A percentile compares a stretch with the other conserved stretches of the same genome.
These are phyloP conservation scores for Crithidia bombi DNA, from an alignment of 208 protist genomes.

Conservation along the genomic window DNA sequence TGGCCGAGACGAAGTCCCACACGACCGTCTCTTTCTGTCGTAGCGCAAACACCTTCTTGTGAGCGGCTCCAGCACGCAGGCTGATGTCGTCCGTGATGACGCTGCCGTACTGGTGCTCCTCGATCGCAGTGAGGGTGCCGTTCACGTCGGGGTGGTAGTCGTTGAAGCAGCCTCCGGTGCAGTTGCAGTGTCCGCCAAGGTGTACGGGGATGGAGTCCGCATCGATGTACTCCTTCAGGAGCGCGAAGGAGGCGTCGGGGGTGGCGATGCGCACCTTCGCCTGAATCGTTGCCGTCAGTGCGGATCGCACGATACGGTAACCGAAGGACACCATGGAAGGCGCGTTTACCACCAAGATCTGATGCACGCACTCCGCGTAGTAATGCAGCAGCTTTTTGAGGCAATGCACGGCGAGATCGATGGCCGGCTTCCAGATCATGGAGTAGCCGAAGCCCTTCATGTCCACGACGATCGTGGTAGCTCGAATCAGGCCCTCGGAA, in stretches of 20 bases:
- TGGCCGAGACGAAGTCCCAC: conserved; percentile 45
- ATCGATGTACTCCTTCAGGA: conserved; percentile 55
- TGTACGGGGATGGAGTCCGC: conserved; percentile 48
- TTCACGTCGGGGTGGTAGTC: conserved; percentile 37
- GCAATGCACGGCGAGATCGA: conserved; percentile 43
- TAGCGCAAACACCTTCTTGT: conserved; percentile 43
- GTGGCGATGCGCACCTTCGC: conserved; percentile 52
- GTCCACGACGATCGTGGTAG: conserved; percentile 60
- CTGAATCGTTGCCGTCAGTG: conserved; percentile 35
- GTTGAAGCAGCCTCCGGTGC: conserved; percentile 47
- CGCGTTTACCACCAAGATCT: conserved; percentile 62
- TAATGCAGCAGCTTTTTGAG: conserved; percentile 45
- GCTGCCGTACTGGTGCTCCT: conserved; percentile 22
- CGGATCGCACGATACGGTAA: conserved; percentile 52
- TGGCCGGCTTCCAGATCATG: conserved; percentile 66
- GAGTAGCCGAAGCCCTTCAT: conserved; percentile 52
- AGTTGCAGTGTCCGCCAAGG: conserved; percentile 61
- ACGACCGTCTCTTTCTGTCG: conserved; percentile 37
- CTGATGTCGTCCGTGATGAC: conserved; percentile 45
- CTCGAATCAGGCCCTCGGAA: conserved; percentile 39
- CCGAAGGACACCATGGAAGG: conserved; percentile 57
- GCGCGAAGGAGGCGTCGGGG: conserved; percentile 36
- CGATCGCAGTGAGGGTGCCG: conserved; percentile 2
- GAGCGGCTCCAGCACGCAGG: conserved; percentile 33
- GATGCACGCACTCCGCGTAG: conserved; percentile 58